Evolutionary conservation across 306 rosid genomes (phyloP).

Genomic region (Quercus glauca): DNA sequence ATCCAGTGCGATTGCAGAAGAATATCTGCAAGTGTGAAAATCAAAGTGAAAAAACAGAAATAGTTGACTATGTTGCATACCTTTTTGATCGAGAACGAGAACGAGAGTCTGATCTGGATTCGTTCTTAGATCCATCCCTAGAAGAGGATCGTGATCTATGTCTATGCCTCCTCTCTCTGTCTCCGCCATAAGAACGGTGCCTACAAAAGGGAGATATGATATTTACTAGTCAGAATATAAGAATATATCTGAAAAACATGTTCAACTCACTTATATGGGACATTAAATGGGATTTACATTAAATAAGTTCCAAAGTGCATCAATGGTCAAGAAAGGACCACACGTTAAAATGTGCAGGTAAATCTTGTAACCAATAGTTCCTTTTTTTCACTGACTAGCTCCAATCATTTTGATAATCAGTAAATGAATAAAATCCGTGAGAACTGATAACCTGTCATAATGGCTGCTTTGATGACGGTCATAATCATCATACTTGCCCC

Average conservation of each 20-base stretch:
- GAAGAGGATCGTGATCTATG: conserved; percentile 43
- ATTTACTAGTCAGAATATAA: background rate
- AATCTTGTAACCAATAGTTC: background rate
- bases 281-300: background rate
- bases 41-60: background rate
- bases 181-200: conserved; percentile 39
- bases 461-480: conserved; percentile 35
- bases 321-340: background rate
- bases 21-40: conserved; percentile 13
- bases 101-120: conserved; percentile 55
- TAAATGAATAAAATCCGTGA: background rate
- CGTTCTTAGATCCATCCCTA: conserved; percentile 40
- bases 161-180: conserved; percentile 54
- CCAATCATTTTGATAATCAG: background rate
- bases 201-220: conserved; percentile 27
- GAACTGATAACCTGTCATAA: conserved; percentile 47
- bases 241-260: background rate
- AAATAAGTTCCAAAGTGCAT: background rate
- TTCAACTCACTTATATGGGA: background rate
- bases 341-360: background rate
- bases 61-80: conserved; percentile 8
- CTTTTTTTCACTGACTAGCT: too few relatives aligned
- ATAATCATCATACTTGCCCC: conserved; percentile 33
- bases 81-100: conserved; percentile 55
- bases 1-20: conserved; percentile 5